Evolutionary conservation across 352 stramenopile genomes (phyloP).

Genomic region (Globisporangium paroecandrum): DNA sequence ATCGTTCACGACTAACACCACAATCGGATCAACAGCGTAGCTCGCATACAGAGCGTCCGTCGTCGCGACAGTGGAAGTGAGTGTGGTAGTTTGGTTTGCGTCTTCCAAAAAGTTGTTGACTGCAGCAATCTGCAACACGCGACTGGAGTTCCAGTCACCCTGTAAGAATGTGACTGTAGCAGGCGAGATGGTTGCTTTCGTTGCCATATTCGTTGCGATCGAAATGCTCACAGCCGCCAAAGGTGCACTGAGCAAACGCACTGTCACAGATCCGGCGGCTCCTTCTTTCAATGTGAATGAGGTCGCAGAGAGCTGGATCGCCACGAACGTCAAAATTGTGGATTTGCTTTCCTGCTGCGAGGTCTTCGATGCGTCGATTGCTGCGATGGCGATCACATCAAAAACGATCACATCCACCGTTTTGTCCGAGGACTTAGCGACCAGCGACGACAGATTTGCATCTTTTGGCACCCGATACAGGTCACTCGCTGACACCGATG

Average conservation of each 20-base stretch:
- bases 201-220: constrained; percentile 27
- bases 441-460: constrained; percentile 27
- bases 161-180: constrained; percentile 26
- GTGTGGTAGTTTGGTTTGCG: constrained; percentile 20
- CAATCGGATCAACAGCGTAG: constrained; percentile 20
- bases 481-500: constrained; percentile 25
- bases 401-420: constrained; percentile 31
- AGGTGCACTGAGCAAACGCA: constrained; percentile 44
- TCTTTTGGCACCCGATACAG: constrained; percentile 34
- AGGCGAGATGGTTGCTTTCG: constrained; percentile 29
- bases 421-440: constrained; percentile 22
- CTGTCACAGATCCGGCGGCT: constrained; percentile 10
- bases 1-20: constrained; percentile 51
- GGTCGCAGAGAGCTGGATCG: constrained; percentile 33
- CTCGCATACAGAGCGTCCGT: constrained; percentile 35
- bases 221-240: constrained; percentile 28
- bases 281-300: constrained; percentile 47
- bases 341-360: constrained; percentile 27
- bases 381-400: constrained; percentile 32
- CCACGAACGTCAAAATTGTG: constrained; percentile 31
- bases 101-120: constrained; percentile 60
- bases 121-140: constrained; percentile 33
- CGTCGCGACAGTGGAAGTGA: constrained; percentile 28
- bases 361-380: constrained; percentile 34
- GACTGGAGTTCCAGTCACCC: constrained; percentile 31